Conservation (phyloP, 192 early-diverging fungal species). For the Diversispora epigaea region DNA sequence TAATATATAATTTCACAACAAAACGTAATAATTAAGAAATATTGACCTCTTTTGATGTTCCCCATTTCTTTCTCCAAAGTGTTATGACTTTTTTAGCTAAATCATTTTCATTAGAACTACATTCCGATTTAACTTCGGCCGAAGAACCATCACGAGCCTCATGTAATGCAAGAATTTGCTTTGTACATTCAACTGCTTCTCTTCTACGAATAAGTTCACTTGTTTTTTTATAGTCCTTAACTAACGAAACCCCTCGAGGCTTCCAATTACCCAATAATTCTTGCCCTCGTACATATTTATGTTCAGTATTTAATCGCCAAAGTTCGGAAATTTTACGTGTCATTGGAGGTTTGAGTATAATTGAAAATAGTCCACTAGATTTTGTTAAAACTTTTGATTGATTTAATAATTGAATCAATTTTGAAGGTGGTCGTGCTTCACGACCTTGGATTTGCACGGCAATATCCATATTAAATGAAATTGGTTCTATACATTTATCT, state of each 20-base stretch:
- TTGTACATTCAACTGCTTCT: slow-evolving; percentile 44
- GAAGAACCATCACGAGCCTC: not conserved
- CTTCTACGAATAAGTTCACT: slow-evolving; percentile 36
- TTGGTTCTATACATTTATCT: slow-evolving; percentile 55
- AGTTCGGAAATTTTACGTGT: slow-evolving; percentile 55
- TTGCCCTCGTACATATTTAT: slow-evolving; percentile 70
- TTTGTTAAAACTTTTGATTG: slow-evolving; percentile 45
- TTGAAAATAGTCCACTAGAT: slow-evolving; percentile 56
- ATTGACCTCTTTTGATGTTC: slow-evolving; percentile 42
- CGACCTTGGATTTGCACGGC: slow-evolving; percentile 61
- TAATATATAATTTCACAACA: slow-evolving; percentile 7
- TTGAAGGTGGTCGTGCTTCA: slow-evolving; percentile 48
- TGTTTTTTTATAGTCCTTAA: slow-evolving; percentile 54
- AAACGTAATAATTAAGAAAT: not conserved
- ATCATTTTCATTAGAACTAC: not conserved
- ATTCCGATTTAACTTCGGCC: not conserved
- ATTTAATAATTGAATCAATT: slow-evolving; percentile 42
- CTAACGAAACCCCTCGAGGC: slow-evolving; percentile 65
- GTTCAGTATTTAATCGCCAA: slow-evolving; percentile 68
- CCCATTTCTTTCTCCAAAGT: slow-evolving; percentile 38
- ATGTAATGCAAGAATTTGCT: slow-evolving; percentile 45
- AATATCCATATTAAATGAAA: slow-evolving; percentile 60
- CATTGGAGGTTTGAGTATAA: slow-evolving; percentile 59
- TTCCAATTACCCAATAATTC: slow-evolving; percentile 67
- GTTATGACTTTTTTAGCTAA: slow-evolving; percentile 3